Conservation (phyloP, 495 filamentous ascomycete species). For the Aspergillus asperescens region DNA sequence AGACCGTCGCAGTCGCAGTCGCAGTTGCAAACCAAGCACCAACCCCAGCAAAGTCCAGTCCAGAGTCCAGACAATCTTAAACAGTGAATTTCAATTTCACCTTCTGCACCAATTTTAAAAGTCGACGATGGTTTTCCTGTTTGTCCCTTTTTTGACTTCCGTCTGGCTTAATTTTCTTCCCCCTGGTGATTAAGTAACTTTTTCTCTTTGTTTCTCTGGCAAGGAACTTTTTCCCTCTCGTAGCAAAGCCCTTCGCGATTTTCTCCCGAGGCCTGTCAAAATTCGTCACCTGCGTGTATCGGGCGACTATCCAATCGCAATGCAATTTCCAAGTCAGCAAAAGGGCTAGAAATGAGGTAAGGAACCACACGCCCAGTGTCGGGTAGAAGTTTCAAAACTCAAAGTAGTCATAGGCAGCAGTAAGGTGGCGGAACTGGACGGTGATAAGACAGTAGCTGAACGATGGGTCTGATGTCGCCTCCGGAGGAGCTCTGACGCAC, state of each 20-base stretch:
- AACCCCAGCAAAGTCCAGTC: constrained; percentile 26
- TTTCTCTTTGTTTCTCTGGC: constrained; percentile 5
- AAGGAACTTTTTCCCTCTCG: constrained; percentile 1
- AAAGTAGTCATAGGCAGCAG: constrained; percentile 5
- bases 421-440: constrained; percentile 20
- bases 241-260: background rate
- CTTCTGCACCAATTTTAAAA: constrained; percentile 6
- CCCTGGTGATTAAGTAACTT: background rate
- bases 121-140: constrained; percentile 1
- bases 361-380: constrained; percentile 5
- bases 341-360: constrained; percentile 9
- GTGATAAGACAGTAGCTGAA: constrained; percentile 26
- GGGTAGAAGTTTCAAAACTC: constrained; percentile 6
- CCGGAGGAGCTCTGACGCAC: constrained; percentile 20
- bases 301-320: constrained; percentile 9
- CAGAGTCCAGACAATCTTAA: constrained; percentile 37
- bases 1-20: constrained; percentile 16
- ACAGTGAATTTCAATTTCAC: constrained; percentile 23
- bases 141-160: constrained; percentile 6
- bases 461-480: constrained; percentile 25
- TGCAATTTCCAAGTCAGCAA: constrained; percentile 1
- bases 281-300: constrained; percentile 10
- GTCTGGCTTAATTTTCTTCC: background rate
- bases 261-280: constrained; percentile 10
- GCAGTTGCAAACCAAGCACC: constrained; percentile 11